Percentiles rank a stretch among this genome's conserved stretches.
These are phyloP conservation scores for Taphrina sp. DNA, from an alignment of 1,139 yeast species.

Conservation along the genomic window DNA sequence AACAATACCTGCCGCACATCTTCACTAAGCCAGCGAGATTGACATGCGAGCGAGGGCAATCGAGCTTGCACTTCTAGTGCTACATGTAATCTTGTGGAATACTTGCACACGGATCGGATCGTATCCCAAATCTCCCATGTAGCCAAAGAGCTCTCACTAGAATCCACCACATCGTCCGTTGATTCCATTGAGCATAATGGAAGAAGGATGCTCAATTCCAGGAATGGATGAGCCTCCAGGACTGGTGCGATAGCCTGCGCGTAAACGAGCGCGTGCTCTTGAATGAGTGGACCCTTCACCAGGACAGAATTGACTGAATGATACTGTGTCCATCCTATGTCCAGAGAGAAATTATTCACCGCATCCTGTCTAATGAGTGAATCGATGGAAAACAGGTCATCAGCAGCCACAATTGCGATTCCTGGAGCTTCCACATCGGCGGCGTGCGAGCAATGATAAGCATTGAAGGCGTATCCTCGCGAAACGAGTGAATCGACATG, in stretches of 20 bases:
- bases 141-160: constrained; percentile 49
- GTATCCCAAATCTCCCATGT: constrained; percentile 74
- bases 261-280: constrained; percentile 20
- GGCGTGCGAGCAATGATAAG: constrained; percentile 6
- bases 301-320: constrained; percentile 15
- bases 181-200: constrained; percentile 20
- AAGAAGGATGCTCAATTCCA: constrained; percentile 24
- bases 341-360: constrained; percentile 3
- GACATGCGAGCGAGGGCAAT: constrained; percentile 51
- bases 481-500: constrained; percentile 8
- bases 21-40: constrained; percentile 63
- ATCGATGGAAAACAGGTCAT: constrained; percentile 25
- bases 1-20: constrained; percentile 59
- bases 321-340: constrained; percentile 29
- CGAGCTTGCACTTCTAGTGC: constrained; percentile 57
- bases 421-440: constrained; percentile 19
- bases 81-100: constrained; percentile 53
- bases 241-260: constrained; percentile 26
- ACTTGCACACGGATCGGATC: constrained; percentile 55
- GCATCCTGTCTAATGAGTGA: constrained; percentile 29
- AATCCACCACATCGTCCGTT: constrained; percentile 5
- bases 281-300: constrained; percentile 17
- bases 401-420: constrained; percentile 14
- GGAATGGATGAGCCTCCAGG: constrained; percentile 11
- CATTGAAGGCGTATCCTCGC: constrained; percentile 27